Conservation (phyloP, 306 rosid species). For the Trichosanthes truncata region DNA sequence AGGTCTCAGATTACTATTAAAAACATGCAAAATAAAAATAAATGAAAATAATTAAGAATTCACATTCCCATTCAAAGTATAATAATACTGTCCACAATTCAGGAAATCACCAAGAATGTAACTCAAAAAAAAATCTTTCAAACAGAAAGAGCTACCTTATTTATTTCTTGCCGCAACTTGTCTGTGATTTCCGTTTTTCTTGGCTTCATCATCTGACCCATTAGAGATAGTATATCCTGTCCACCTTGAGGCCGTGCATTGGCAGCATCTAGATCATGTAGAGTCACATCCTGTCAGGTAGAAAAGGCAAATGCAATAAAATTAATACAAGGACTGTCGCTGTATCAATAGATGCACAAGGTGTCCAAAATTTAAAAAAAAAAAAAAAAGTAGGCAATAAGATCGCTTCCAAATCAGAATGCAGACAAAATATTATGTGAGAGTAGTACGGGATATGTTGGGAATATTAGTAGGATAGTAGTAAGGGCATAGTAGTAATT, state of each 20-base stretch:
- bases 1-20: not conserved
- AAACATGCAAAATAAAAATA: not conserved
- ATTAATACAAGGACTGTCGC: not conserved
- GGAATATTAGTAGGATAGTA: not conserved
- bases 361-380: not conserved
- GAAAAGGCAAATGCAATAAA: not conserved
- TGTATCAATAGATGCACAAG: not conserved
- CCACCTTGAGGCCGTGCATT: conserved; percentile 87
- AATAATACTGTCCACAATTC: not conserved
- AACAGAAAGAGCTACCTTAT: conserved; percentile 1
- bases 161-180: conserved; percentile 14
- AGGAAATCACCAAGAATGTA: not conserved
- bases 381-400: not conserved
- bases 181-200: conserved; percentile 46
- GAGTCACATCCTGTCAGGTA: conserved; percentile 70
- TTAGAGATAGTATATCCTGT: conserved; percentile 84
- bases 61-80: not conserved
- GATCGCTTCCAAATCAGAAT: not conserved
- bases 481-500: not conserved
- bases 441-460: not conserved
- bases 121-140: not conserved
- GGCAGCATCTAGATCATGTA: conserved; percentile 31
- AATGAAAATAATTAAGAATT: not conserved
- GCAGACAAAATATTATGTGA: not conserved
- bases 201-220: conserved; percentile 99